Evolutionary conservation across 768 basidiomycete species (phyloP), one percentile per base, ranked within the genome.

Genomic region (Pulveroboletus sp.): DNA sequence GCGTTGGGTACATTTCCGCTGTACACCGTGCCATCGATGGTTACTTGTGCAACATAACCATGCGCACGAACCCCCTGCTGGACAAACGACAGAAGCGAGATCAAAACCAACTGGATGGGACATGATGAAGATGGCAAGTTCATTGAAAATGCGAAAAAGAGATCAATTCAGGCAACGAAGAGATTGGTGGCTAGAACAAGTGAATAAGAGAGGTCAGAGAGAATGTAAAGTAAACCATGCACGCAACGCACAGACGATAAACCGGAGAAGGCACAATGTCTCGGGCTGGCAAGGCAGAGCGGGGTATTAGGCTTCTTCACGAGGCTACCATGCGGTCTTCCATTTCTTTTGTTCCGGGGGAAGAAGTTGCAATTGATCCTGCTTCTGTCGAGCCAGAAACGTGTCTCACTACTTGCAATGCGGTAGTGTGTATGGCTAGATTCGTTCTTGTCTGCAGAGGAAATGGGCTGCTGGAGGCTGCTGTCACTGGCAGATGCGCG

Each of bases 21-120:
- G 62, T 78, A 79, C 8, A 49, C 44, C 41, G 64, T 68, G 36
- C 78, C 77, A 39, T 77, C 75, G 23, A 80, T 71, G 34, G 59
- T 54, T 17, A 80, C 66, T 43, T 66, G 56, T 4, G 66, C 66
- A 27, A 79, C 55, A 50, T 70, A 77, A 6, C 77, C 77, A 45
- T 79, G 77, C 16, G 72, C 76, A 13, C 60, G 57, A 19, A 65
- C 70, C 27, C 27, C 27, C n/a, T 38, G 47, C 2, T 40, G 50
- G 23, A 63, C 24, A 4, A 27, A 36, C 20, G 51, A 40, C n/a
- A 64, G 33, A n/a, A 61, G 12, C 8, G 31, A 13, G 9, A 47
- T 20, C 2, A 63, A 50, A 7, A 40, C 17, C 35, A 47, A 17
- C 17, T 31, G 5, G 21, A 39, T 10, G 35, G 49, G 31, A 38